These are phyloP conservation scores for Arthrobotrys sphaeroides DNA, from an alignment of 2,329 filamentous ascomycete genomes.

Conservation along the genomic window DNA sequence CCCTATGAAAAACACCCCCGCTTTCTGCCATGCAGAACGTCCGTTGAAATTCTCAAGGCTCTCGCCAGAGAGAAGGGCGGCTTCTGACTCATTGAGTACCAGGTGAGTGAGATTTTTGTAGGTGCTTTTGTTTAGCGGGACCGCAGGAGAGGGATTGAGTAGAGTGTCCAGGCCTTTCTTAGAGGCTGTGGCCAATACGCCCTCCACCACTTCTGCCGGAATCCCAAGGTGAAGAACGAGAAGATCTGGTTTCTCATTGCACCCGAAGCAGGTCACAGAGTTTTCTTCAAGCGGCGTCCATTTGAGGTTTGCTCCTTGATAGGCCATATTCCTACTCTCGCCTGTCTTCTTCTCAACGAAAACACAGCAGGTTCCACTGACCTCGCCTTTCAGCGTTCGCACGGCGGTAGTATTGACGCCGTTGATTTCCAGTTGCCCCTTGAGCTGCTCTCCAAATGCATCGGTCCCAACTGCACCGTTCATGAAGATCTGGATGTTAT, in stretches of 20 bases:
- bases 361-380: background rate
- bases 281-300: background rate
- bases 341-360: constrained; percentile 1
- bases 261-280: background rate
- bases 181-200: background rate
- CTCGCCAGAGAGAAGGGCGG: background rate
- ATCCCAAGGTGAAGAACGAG: constrained; percentile 9
- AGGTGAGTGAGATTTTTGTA: constrained; percentile 1
- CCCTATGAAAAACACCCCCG: background rate
- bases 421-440: background rate
- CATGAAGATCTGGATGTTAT: background rate
- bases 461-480: constrained; percentile 1
- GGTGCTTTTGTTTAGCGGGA: background rate
- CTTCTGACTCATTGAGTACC: constrained; percentile 9
- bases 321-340: constrained; percentile 10
- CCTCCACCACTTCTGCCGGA: background rate
- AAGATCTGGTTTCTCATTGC: background rate
- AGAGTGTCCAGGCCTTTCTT: constrained; percentile 3
- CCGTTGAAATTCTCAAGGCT: background rate
- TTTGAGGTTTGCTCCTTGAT: background rate
- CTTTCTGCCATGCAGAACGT: background rate
- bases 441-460: background rate
- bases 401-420: background rate
- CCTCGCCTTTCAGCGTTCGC: background rate
- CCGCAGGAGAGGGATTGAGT: constrained; percentile 3